Percentiles rank a stretch among this genome's conserved stretches.
Conservation (phyloP, 768 basidiomycete genomes). For the Hygrophoropsis aurantiaca region DNA sequence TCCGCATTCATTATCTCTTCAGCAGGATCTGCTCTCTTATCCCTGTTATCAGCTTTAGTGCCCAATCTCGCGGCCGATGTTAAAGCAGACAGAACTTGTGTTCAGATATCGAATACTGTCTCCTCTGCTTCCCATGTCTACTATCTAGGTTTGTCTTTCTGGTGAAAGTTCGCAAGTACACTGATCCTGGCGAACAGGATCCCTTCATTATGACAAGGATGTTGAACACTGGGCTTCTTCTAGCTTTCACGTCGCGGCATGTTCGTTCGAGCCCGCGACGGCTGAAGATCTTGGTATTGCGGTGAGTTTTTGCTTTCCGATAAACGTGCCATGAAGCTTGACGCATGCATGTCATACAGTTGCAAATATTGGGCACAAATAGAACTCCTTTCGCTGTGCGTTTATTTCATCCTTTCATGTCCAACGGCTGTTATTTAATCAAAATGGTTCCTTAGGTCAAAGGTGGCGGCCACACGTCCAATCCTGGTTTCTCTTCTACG, state of each 20-base stretch:
- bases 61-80: too few species aligned
- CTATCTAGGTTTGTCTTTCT: conserved; percentile 34
- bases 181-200: conserved; percentile 5
- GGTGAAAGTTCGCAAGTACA: background rate
- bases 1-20: too few species aligned
- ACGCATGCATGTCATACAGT: conserved; percentile 26
- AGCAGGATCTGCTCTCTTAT: too few species aligned
- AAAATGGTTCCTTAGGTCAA: conserved; percentile 44
- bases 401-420: background rate
- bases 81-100: conserved; percentile 21
- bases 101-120: conserved; percentile 34
- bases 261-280: conserved; percentile 60
- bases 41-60: too few species aligned
- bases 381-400: conserved; percentile 50
- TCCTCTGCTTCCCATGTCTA: conserved; percentile 48
- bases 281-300: conserved; percentile 49
- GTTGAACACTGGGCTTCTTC: conserved; percentile 53
- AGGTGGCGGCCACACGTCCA: conserved; percentile 59
- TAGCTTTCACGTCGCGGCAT: conserved; percentile 44
- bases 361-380: conserved; percentile 41
- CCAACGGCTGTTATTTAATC: too few species aligned
- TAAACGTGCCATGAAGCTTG: background rate
- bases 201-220: conserved; percentile 37
- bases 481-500: conserved; percentile 61
- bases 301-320: conserved; percentile 27